Percentiles rank a stretch among this genome's conserved stretches.
These are phyloP conservation scores for Kentomonas sorsogonicus DNA, from an alignment of 208 protist species.

Conservation along the genomic window DNA sequence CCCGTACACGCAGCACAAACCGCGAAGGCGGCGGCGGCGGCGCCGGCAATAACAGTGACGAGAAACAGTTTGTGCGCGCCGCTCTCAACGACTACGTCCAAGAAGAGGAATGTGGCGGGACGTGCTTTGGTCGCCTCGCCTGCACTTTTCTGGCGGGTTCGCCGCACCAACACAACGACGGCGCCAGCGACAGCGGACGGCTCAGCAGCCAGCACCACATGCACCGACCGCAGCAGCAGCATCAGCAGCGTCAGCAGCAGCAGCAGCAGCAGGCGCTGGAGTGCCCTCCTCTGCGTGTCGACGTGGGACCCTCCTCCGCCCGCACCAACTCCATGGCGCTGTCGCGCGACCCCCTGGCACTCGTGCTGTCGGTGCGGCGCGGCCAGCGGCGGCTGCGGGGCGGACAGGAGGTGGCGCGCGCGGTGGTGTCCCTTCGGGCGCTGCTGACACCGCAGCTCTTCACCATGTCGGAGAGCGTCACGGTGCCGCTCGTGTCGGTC, in stretches of 20 bases:
- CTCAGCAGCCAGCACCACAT: too few species aligned
- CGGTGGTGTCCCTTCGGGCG: constrained; percentile 56
- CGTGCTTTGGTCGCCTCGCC: too few species aligned
- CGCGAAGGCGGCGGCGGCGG: too few species aligned
- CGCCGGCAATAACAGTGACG: background rate
- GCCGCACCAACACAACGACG: background rate
- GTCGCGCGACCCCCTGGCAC: too few species aligned
- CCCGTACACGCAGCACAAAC: too few species aligned
- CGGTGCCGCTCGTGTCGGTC: constrained; percentile 60
- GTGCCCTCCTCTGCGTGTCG: constrained; percentile 40
- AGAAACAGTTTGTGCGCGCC: background rate
- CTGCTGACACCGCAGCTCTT: constrained; percentile 68
- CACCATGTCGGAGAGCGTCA: constrained; percentile 54
- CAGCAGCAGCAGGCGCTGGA: constrained; percentile 15
- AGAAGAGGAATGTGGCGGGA: too few species aligned
- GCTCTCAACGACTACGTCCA: background rate
- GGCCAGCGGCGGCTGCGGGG: constrained; percentile 22
- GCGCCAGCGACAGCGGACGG: background rate
- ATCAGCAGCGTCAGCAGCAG: background rate
- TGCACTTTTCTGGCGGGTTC: too few species aligned
- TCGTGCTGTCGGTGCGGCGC: constrained; percentile 31
- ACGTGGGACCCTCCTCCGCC: constrained; percentile 40
- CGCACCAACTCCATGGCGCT: constrained; percentile 18
- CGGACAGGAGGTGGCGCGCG: constrained; percentile 36
- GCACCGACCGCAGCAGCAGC: background rate